A percentile compares a stretch with the other conserved stretches of the same genome.
These are phyloP conservation scores for Rhynchospora breviuscula DNA, from an alignment of 176 grass and related monocot species.

Conservation along the genomic window DNA sequence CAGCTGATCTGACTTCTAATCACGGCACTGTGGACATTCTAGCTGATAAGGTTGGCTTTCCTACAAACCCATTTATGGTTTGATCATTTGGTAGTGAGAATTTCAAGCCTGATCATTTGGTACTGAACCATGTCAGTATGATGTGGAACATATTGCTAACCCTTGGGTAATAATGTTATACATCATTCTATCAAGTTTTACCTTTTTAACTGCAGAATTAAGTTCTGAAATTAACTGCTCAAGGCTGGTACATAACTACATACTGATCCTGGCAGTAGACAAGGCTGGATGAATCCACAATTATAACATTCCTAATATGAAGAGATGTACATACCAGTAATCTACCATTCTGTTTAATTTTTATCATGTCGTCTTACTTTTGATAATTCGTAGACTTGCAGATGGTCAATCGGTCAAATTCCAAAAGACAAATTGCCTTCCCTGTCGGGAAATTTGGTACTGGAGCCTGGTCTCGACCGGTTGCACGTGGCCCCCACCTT, in stretches of 20 bases:
- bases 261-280: background rate
- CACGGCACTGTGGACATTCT: conserved; percentile 86
- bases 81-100: too few species aligned
- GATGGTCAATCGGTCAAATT: conserved; percentile 84
- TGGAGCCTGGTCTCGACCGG: conserved; percentile 52
- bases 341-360: background rate
- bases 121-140: background rate
- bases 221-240: background rate
- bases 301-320: background rate
- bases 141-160: background rate
- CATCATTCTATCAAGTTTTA: background rate
- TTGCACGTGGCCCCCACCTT: conserved; percentile 65
- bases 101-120: background rate
- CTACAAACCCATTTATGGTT: background rate
- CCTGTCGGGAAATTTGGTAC: conserved; percentile 70
- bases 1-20: conserved; percentile 86
- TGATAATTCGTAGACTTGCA: conserved; percentile 57
- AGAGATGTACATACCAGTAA: background rate
- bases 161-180: background rate
- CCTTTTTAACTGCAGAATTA: background rate
- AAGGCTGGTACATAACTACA: background rate
- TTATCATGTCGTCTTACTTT: background rate
- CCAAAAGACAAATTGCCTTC: conserved; percentile 88
- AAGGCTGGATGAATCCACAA: background rate
- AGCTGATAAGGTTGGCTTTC: conserved; percentile 60